Percentiles rank a stretch among this genome's conserved stretches.
Conservation (phyloP, 768 basidiomycete genomes). For the Boletus rex-veris region DNA sequence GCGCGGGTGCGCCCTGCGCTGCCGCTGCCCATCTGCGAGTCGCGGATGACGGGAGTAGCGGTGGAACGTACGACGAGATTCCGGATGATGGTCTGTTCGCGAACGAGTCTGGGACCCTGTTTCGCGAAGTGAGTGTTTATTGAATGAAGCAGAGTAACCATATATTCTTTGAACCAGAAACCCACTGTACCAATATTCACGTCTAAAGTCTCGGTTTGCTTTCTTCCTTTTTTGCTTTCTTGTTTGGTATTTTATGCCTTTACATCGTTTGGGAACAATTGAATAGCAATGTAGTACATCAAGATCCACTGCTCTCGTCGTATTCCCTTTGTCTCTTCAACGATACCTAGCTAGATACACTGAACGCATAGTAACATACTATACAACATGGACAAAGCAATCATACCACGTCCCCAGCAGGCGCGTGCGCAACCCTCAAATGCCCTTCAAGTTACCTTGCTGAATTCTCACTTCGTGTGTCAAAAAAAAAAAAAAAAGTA, state of each 20-base stretch:
- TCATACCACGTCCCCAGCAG: background rate
- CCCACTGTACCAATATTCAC: no score
- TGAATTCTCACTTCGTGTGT: no score
- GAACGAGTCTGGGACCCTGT: constrained; percentile 15
- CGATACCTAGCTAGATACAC: constrained; percentile 4
- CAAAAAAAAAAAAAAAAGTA: no score
- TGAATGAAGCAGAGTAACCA: background rate
- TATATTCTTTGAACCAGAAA: background rate
- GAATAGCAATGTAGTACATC: constrained; percentile 14
- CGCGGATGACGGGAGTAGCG: constrained; percentile 4
- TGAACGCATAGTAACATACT: constrained; percentile 5
- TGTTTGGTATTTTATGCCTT: constrained; percentile 22
- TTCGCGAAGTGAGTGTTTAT: constrained; percentile 24
- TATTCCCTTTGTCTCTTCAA: background rate
- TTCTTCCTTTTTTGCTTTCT: background rate
- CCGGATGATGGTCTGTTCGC: constrained; percentile 17
- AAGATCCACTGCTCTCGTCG: background rate
- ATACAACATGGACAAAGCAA: constrained; percentile 2
- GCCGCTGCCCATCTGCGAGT: background rate
- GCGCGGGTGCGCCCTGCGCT: constrained; percentile 11
- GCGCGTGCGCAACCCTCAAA: no score
- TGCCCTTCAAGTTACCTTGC: no score
- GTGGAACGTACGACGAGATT: constrained; percentile 6
- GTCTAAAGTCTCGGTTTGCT: no score
- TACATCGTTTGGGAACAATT: constrained; percentile 11